These are phyloP conservation scores for Colletotrichum cereale DNA, from an alignment of 2,329 filamentous ascomycete species.

Conservation along the genomic window DNA sequence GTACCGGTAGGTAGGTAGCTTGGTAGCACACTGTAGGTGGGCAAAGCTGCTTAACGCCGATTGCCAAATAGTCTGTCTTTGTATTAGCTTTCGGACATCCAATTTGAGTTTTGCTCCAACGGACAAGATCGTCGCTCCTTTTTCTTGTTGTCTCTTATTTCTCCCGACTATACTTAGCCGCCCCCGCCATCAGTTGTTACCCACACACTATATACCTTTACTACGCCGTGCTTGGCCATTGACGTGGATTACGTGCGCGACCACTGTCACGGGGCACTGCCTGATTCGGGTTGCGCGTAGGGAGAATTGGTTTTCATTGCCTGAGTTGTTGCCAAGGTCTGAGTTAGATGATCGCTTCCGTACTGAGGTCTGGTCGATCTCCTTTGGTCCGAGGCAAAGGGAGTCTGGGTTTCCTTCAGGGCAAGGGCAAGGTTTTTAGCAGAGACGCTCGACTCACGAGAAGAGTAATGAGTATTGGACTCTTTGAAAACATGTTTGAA, in stretches of 20 bases:
- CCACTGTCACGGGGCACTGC: background rate
- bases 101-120: slow-evolving; percentile 18
- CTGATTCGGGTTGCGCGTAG: background rate
- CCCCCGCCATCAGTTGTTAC: background rate
- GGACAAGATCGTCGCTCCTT: background rate
- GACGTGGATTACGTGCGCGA: background rate
- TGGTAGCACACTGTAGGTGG: background rate
- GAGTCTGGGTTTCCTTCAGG: background rate
- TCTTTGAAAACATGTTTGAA: background rate
- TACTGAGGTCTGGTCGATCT: background rate
- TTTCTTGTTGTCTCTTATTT: background rate
- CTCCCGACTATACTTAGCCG: background rate
- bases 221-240: background rate
- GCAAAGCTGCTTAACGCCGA: slow-evolving; percentile 7
- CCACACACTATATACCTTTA: background rate
- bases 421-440: background rate
- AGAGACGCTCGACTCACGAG: background rate
- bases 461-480: too few species aligned
- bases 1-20: too few species aligned
- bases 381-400: background rate
- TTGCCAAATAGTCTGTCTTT: too few species aligned
- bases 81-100: background rate
- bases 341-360: background rate
- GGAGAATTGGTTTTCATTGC: background rate
- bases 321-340: background rate